Evolutionary conservation across 345 rosid species (phyloP).

Genomic region (Cardamine occulta): DNA sequence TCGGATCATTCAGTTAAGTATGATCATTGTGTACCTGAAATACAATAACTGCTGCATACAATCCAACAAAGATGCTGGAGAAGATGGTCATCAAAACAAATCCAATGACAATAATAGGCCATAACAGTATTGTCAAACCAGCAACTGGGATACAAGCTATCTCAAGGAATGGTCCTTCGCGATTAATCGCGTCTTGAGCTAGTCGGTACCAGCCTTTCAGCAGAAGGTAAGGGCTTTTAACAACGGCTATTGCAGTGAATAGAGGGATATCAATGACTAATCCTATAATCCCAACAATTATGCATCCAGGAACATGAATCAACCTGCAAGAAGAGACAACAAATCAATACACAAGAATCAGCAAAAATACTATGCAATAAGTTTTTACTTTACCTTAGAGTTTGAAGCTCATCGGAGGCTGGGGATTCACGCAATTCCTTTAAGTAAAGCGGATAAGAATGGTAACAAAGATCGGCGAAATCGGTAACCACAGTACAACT

Average conservation of each 20-base stretch:
- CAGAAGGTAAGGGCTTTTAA: slow-evolving; percentile 78
- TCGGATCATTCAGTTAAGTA: not conserved
- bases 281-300: slow-evolving; percentile 72
- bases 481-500: slow-evolving; percentile 76
- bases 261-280: slow-evolving; percentile 68
- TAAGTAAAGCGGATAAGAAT: slow-evolving; percentile 68
- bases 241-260: slow-evolving; percentile 62
- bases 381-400: slow-evolving; percentile 60
- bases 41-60: slow-evolving; percentile 74
- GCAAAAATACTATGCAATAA: not conserved
- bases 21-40: slow-evolving; percentile 55
- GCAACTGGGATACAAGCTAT: slow-evolving; percentile 83
- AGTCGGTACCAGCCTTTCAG: slow-evolving; percentile 78
- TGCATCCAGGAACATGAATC: slow-evolving; percentile 72
- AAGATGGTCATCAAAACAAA: slow-evolving; percentile 61
- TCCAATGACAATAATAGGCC: slow-evolving; percentile 81
- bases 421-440: slow-evolving; percentile 68
- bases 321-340: slow-evolving; percentile 50
- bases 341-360: slow-evolving; percentile 3
- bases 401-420: slow-evolving; percentile 52
- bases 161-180: slow-evolving; percentile 84
- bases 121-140: slow-evolving; percentile 72
- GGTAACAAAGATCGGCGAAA: slow-evolving; percentile 73
- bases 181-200: slow-evolving; percentile 67
- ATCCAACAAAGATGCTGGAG: slow-evolving; percentile 69